Evolutionary conservation across 257 asterid genomes (phyloP).

Genomic region (Prunella vulgaris): DNA sequence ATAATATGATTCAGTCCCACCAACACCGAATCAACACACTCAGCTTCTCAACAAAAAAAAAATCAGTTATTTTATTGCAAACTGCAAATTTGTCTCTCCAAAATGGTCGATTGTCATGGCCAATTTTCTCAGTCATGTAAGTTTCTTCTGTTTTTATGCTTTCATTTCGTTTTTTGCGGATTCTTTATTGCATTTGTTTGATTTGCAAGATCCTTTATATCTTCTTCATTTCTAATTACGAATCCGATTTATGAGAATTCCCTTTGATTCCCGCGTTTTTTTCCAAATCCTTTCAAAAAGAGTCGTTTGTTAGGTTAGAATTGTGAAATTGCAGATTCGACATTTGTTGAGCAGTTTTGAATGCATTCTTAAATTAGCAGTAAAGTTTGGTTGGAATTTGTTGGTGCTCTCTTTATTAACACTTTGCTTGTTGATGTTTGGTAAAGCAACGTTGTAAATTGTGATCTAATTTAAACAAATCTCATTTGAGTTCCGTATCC

Average conservation of each 20-base stretch:
- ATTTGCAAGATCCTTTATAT: conserved; percentile 19
- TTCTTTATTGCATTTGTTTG: neutral
- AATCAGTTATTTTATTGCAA: conserved; percentile 16
- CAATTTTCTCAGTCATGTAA: conserved; percentile 45
- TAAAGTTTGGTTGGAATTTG: conserved; percentile 68
- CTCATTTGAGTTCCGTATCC: neutral
- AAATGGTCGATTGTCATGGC: conserved; percentile 33
- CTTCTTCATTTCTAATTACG: neutral
- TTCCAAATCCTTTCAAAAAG: neutral
- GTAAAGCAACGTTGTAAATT: conserved; percentile 30
- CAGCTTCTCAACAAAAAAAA: too few relatives aligned
- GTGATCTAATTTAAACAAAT: neutral
- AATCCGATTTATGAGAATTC: conserved; percentile 15
- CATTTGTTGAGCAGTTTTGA: conserved; percentile 36
- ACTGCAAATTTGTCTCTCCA: neutral
- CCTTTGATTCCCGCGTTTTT: neutral
- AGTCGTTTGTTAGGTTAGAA: conserved; percentile 21
- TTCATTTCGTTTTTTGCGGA: neutral
- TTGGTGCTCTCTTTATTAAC: conserved; percentile 31
- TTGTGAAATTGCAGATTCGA: conserved; percentile 11
- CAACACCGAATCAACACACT: conserved; percentile 9
- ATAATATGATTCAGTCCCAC: neutral
- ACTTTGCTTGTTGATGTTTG: conserved; percentile 43
- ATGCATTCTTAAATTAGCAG: conserved; percentile 47
- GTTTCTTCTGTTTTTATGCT: conserved; percentile 14